Evolutionary conservation across 139 green algal species (phyloP), one percentile per base, ranked within the genome.

Genomic region (Ulvella scutata): DNA sequence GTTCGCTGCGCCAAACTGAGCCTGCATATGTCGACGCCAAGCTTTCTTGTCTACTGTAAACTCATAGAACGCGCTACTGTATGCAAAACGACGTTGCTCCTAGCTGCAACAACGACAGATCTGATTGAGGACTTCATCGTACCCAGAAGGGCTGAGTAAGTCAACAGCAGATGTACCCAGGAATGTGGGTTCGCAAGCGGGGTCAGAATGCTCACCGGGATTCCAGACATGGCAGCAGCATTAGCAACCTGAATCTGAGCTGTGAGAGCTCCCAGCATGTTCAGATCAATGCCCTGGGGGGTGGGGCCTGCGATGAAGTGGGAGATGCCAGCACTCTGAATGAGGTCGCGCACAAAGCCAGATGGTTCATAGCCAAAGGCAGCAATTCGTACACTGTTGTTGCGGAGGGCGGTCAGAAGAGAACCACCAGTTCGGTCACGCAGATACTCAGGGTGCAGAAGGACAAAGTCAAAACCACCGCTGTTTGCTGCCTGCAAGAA

Each of bases 371-470:
- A 67, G 33, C 51, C 51, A 67, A 36, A 67, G 31, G 51, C 51
- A 6, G 51, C 51, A 13, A 67, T 26, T n/a, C 51, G 31, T n/a
- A 67, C 33, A 31, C 51, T 26, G 33, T 67, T 67, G 20, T 67
- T 67, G 9, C 51, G 51, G 33, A 67, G 51, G 33, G 51, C 51
- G 33, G 33, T 26, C 51, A 67, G 20, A 6, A 67, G 51, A 23
- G n/a, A 36, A 36, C 51, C 51, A 67, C 51, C 51, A 67, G n/a
- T 67, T 10, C 59, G n/a, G 74, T 85, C 77, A 4, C 76, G 76
- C 38, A 87, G 75, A 62, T 83, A 85, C 72, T 87, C 83, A 33
- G 83, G 83, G 43, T 83, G 76, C 34, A 85, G 21, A 3, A 87
- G 78, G 40, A 85, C 83, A 38, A 78, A 84, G 75, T 87, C 83